A percentile compares a stretch with the other conserved stretches of the same genome.
Conservation (phyloP, 345 rosid species). For the Ailanthus altissimus region DNA sequence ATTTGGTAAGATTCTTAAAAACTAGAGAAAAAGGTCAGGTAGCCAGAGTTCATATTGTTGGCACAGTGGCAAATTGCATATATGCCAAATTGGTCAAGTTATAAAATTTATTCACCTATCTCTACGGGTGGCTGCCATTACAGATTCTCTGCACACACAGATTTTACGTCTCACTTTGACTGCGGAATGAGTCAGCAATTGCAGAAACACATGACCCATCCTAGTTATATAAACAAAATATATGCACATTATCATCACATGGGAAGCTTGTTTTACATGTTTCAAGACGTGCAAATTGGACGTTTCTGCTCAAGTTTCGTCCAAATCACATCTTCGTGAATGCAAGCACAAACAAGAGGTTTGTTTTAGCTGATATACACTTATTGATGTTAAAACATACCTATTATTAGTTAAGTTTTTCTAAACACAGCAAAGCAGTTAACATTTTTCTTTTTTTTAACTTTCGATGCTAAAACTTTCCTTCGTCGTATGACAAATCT, state of each 20-base stretch:
- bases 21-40: neutral
- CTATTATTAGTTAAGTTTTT: no score
- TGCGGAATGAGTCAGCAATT: neutral
- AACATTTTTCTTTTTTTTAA: no score
- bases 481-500: no score
- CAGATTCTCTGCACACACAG: conserved; percentile 15
- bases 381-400: no score
- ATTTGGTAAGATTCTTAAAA: conserved; percentile 3
- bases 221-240: neutral
- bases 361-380: no score
- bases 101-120: neutral
- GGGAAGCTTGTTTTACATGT: neutral
- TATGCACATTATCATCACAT: neutral
- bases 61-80: neutral
- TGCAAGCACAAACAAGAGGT: neutral
- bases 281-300: conserved; percentile 1
- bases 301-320: neutral
- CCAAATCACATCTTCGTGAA: neutral
- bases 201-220: neutral
- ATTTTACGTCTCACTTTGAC: conserved; percentile 7
- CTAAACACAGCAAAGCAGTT: no score
- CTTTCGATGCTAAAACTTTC: no score
- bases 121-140: conserved; percentile 22
- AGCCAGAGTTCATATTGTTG: neutral
- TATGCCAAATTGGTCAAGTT: conserved; percentile 16